Base-by-base conservation (phyloP, 768 basidiomycete genomes). In the Tylopilus sp. region DNA sequence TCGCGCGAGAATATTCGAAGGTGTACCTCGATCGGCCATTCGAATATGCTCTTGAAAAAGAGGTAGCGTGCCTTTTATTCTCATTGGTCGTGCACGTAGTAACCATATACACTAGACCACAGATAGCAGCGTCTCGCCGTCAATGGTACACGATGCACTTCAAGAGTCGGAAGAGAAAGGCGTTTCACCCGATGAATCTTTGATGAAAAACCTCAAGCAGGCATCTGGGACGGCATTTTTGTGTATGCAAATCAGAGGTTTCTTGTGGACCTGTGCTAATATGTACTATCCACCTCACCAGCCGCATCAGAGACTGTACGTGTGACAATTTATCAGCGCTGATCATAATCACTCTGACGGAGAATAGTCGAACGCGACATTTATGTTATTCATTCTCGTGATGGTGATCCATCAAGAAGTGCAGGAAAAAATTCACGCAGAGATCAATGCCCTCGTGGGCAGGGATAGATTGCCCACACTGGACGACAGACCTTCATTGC, bases 311-410 rank as follows among this genome's bases (percentile, higher is more conserved):
- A 40, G 14, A 40, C 48, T 1, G 48, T 40, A n/a, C 16, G 26
- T 24, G 13, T 2, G 5, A 1, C 14, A 17, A 33, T 25, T 8
- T 17, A 2, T 42, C 25, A n/a, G 3, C 17, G 17, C 6, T 29
- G 1, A 29, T 29, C 6, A 10, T 12, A 5, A 42, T 8, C 2
- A 3, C 16, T 28, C 16, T 16, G 12, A 10, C 19, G 8, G 7
- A 1, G 25, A 31, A 43, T 6, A 60, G 54, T 56, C 54, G 1
- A 4, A 33, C 8, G 4, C 43, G 3, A 11, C 17, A 5, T 8
- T 61, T 17, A 53, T 56, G 54, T 17, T 25, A 0, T 61, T 61
- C 16, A 53, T 61, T 19, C 25, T 57, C 0, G 41, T 61, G 52
- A 57, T 61, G 51, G 16, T 50, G 8, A 3, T 60, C 30, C 30